phyloP scores from a whole-genome alignment of 2,329 filamentous ascomycete species.

The Aspergillus jensenii region DNA sequence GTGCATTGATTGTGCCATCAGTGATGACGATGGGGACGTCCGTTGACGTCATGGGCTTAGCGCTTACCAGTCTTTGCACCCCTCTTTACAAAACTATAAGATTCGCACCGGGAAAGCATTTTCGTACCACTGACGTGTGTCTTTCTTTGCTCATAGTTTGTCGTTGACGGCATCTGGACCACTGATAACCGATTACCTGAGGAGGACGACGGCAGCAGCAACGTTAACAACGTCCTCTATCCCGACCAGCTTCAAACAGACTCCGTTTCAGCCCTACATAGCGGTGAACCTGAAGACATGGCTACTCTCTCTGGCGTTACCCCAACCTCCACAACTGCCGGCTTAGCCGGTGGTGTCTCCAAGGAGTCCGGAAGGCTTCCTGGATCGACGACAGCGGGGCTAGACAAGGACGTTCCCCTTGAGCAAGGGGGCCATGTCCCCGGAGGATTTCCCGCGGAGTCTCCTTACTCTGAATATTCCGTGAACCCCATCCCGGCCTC shows the following conservation, averaged over 20 bases:
- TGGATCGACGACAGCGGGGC: conserved; percentile 66
- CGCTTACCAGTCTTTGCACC: conserved; percentile 8
- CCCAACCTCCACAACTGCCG: conserved; percentile 70
- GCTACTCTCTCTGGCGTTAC: conserved; percentile 57
- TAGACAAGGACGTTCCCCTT: conserved; percentile 67
- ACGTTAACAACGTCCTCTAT: conserved; percentile 88
- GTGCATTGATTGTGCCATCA: conserved; percentile 16
- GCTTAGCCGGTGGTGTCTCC: conserved; percentile 39
- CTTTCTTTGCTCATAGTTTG: conserved; percentile 62
- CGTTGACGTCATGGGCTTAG: conserved; percentile 21
- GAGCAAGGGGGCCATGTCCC: conserved; percentile 56
- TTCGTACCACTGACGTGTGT: conserved; percentile 16
- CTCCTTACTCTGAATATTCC: conserved; percentile 52
- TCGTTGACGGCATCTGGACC: conserved; percentile 89
- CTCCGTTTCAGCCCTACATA: conserved; percentile 11
- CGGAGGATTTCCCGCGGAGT: conserved; percentile 30
- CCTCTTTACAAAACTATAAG: conserved; percentile 24
- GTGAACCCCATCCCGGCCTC: conserved; percentile 62
- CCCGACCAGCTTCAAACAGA: conserved; percentile 64
- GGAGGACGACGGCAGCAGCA: conserved; percentile 79
- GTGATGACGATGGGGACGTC: conserved; percentile 29
- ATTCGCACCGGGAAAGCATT: conserved; percentile 11
- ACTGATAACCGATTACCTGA: conserved; percentile 77
- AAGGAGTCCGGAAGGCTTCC: conserved; percentile 49
- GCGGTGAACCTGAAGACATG: conserved; percentile 32